Conservation (phyloP, 208 protist species). For the Leishmania martiniquensis region DNA sequence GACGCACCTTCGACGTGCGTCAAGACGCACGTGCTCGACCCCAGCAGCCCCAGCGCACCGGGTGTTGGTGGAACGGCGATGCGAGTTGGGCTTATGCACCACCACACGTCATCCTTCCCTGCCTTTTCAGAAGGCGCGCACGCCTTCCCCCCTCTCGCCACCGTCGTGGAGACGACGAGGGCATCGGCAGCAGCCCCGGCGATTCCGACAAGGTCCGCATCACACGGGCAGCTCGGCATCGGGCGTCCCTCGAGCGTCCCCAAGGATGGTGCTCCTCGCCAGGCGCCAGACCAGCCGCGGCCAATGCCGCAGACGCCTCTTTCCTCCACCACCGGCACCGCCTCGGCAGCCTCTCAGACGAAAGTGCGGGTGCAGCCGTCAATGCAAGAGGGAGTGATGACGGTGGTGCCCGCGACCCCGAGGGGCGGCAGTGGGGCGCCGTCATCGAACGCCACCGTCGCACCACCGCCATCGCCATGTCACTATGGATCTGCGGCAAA, state of each 20-base stretch:
- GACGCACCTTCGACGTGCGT: background rate
- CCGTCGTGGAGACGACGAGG: background rate
- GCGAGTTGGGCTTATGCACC: background rate
- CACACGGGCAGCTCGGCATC: background rate
- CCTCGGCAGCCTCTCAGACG: background rate
- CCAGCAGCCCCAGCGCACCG: background rate
- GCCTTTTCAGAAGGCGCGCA: conserved; percentile 5
- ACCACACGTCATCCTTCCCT: background rate
- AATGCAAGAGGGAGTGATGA: background rate
- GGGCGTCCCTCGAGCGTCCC: background rate
- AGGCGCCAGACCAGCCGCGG: background rate
- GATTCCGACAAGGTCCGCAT: background rate
- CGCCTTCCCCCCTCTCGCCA: conserved; percentile 19
- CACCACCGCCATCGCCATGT: conserved; percentile 1
- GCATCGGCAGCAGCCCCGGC: background rate
- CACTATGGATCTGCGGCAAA: background rate
- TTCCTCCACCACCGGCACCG: conserved; percentile 1
- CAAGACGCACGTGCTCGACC: background rate
- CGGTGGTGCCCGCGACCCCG: no score
- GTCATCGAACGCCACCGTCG: conserved; percentile 8
- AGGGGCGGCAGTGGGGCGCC: background rate
- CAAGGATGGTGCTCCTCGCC: background rate
- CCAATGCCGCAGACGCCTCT: conserved; percentile 2
- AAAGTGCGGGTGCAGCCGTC: background rate
- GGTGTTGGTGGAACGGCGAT: background rate